Evolutionary conservation across 768 basidiomycete genomes (phyloP), one percentile per base, ranked within the genome.

Genomic region (Lentinus brumalis): DNA sequence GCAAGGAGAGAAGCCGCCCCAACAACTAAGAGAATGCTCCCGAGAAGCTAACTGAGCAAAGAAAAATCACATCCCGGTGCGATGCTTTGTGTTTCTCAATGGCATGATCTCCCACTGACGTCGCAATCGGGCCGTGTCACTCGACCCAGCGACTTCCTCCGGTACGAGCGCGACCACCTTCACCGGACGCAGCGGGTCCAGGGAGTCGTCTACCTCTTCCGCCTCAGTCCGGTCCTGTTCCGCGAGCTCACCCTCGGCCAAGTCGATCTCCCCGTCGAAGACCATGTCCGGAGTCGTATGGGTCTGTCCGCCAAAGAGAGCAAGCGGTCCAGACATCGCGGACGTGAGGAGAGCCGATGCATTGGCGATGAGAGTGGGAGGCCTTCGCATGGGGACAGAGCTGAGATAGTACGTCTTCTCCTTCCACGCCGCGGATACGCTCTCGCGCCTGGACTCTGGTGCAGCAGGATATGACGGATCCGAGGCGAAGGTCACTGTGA

Each of bases 191-290:
- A 77, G 74, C 42, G 70, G 69, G 46, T 89, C 87, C 4, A 76
- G 76, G 14, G 88, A 86, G 69, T 94, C 87, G 67, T 94, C 92
- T 14, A 86, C 83, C 70, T 92, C 91, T 2, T 82, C 86, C 59
- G 92, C 92, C 71, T 90, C 89, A 6, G 84, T 86, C 26, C 87
- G 80, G 53, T 94, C 92, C 64, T 87, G 85, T 60, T 94, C 91
- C 55, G 91, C 70, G 16, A 92, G 80, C 65, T 94, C 92, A 58
- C 92, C 85, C 67, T 93, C 91, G 46, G 79, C 75, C 62, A 94
- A 69, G 66, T 94, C 92, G 57, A 92, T 87, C 61, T 71, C 66
- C 38, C 82, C 83, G 60, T 79, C 77, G 67, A 85, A 86, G 32
- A 92, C 86, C 38, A 87, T 83, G 51, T 91, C 88, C 2, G 88